Base-by-base conservation (phyloP, 345 rosid genomes). In the Populus davidiana region DNA sequence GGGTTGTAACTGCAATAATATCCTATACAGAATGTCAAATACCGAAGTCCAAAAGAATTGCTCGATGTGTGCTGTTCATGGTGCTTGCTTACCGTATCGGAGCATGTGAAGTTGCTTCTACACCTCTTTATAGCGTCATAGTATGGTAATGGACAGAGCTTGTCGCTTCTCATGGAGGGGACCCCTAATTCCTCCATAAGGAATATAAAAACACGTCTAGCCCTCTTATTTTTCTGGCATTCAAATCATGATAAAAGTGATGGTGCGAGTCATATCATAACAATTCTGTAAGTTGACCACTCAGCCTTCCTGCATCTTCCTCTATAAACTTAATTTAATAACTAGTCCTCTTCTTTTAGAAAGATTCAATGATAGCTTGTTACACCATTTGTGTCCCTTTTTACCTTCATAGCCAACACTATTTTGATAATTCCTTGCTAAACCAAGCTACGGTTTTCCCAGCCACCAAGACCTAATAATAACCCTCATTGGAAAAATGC, bases 201-300 rank as follows among this genome's bases (percentile, higher is more conserved):
- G 50, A 72, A 72, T n/a, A 14, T 16, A n/a, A 71, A 72, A 66
- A 70, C 44, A 27, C 75, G 69, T 73, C 80, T 76, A 8, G 47
- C 82, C 70, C 21, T 49, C 17, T 36, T 20, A 70, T 75, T 39
- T 72, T 72, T 20, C 70, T 78, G 72, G 59, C 77, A 66, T 80
- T n/a, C 54, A 78, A 70, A 70, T 72, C 62, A 78, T 72, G 59
- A 59, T 13, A 9, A 47, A 21, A 23, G 50, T 25, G 77, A 64
- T 72, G 76, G 80, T 75, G 79, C 83, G 52, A 65, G 75, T 86
- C 88, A 69, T 70, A 35, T 84, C 86, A 69, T 21, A 74, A 44
- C 36, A 73, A n/a, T 78, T 70, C 72, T 72, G 78, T 69, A 75
- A 79, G 81, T 75, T 69, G 85, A 86, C 85, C 27, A 33, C 75